These are phyloP conservation scores for Dioscorea zingiberensis DNA, from an alignment of 106 monocot species.

Conservation along the genomic window DNA sequence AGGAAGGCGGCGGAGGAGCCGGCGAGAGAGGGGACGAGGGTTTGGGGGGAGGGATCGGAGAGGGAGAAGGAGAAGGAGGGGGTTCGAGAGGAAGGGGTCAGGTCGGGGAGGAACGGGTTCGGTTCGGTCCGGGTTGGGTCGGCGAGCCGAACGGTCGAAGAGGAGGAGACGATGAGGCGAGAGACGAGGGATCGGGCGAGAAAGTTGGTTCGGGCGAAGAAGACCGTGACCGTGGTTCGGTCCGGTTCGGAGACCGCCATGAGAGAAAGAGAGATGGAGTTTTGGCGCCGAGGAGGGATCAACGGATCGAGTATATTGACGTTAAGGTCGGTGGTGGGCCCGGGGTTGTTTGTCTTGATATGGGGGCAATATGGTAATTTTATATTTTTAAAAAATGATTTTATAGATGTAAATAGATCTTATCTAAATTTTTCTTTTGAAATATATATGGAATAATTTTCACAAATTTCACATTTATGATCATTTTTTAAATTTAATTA, in stretches of 20 bases:
- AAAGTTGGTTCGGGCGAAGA: too few species aligned
- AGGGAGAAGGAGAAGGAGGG: neutral
- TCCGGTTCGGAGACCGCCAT: slow-evolving; percentile 23
- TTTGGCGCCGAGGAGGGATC: neutral
- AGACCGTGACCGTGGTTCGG: neutral
- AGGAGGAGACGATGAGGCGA: slow-evolving; percentile 12
- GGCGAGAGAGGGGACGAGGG: slow-evolving; percentile 18
- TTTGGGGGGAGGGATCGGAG: slow-evolving; percentile 3
- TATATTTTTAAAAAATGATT: too few species aligned
- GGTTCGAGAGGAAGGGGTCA: neutral
- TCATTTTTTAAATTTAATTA: too few species aligned
- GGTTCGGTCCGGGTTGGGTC: neutral
- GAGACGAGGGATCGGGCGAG: too few species aligned
- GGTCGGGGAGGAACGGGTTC: neutral
- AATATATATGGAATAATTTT: too few species aligned
- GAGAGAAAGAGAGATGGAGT: neutral
- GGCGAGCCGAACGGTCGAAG: neutral
- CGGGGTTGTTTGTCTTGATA: too few species aligned
- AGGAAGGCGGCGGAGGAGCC: slow-evolving; percentile 52
- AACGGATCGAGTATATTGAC: too few species aligned
- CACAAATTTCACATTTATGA: too few species aligned
- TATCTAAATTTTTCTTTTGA: too few species aligned
- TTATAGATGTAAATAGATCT: too few species aligned
- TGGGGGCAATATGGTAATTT: too few species aligned
- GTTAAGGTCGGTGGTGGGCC: too few species aligned